phyloP scores from a whole-genome alignment of 2,329 filamentous ascomycete genomes.

The Beauveria sp. region DNA sequence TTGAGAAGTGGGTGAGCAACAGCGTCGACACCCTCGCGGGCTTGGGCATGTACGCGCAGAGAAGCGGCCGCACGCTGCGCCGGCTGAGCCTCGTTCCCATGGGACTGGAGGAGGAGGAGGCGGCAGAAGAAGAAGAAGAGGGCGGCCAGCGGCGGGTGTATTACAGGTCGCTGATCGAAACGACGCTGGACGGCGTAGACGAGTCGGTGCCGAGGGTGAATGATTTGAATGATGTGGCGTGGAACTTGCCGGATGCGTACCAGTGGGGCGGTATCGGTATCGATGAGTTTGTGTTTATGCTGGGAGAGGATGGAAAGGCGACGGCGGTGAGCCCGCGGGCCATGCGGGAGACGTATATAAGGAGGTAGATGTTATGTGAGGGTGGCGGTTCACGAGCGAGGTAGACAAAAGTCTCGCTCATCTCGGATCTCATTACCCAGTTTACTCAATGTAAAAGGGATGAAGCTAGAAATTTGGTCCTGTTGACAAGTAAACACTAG shows the following conservation, averaged over 20 bases:
- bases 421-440: no score
- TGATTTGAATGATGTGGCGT: slow-evolving; percentile 9
- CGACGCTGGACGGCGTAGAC: neutral
- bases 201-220: neutral
- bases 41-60: slow-evolving; percentile 10
- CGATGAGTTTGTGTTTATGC: slow-evolving; percentile 15
- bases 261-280: slow-evolving; percentile 14
- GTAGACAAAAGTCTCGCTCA: neutral
- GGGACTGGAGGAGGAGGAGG: neutral
- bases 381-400: no score
- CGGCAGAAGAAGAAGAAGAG: no score
- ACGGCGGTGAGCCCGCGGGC: slow-evolving; percentile 9
- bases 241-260: slow-evolving; percentile 11
- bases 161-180: neutral
- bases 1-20: slow-evolving; percentile 11
- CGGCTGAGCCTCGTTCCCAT: neutral
- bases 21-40: slow-evolving; percentile 6
- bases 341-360: neutral
- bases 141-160: neutral
- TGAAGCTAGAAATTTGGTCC: no score
- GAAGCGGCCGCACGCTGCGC: slow-evolving; percentile 2
- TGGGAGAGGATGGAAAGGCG: neutral
- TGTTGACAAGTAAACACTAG: no score
- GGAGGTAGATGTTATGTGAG: neutral
- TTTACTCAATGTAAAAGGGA: neutral